Conservation (phyloP, 2,329 filamentous ascomycete genomes). For the Lasiodiplodia theobromae region DNA sequence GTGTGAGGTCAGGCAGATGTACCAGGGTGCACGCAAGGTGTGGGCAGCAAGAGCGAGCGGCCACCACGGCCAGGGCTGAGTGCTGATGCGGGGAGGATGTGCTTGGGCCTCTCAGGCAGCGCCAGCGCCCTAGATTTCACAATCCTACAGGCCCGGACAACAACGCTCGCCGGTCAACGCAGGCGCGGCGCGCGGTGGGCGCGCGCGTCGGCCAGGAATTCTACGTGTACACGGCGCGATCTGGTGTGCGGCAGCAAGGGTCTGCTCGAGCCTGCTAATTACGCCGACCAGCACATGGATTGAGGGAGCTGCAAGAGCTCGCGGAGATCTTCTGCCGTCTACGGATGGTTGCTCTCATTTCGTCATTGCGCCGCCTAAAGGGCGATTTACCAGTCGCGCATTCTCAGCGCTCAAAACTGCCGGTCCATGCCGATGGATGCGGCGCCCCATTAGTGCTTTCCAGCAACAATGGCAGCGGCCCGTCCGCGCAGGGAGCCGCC, state of each 20-base stretch:
- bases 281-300: slow-evolving; percentile 11
- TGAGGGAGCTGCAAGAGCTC: slow-evolving; percentile 24
- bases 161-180: not conserved
- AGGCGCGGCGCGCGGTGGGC: not conserved
- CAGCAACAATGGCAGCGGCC: not conserved
- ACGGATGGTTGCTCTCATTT: slow-evolving; percentile 22
- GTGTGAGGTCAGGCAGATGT: slow-evolving; percentile 12
- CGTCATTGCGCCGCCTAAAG: slow-evolving; percentile 14
- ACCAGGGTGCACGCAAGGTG: slow-evolving; percentile 20
- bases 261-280: slow-evolving; percentile 15
- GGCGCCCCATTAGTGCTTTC: not conserved
- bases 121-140: not conserved
- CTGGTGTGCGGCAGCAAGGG: slow-evolving; percentile 6
- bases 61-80: slow-evolving; percentile 19
- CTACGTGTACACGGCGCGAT: not conserved
- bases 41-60: slow-evolving; percentile 25
- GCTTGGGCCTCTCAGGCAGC: slow-evolving; percentile 24
- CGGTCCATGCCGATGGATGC: not conserved
- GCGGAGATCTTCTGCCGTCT: slow-evolving; percentile 22
- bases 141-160: not conserved
- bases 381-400: not conserved
- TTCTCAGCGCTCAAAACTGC: not conserved
- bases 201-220: slow-evolving; percentile 8
- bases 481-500: not conserved
- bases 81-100: slow-evolving; percentile 22